Evolutionary conservation across 305 asterid genomes (phyloP).

Genomic region (Coffea humblotiana): DNA sequence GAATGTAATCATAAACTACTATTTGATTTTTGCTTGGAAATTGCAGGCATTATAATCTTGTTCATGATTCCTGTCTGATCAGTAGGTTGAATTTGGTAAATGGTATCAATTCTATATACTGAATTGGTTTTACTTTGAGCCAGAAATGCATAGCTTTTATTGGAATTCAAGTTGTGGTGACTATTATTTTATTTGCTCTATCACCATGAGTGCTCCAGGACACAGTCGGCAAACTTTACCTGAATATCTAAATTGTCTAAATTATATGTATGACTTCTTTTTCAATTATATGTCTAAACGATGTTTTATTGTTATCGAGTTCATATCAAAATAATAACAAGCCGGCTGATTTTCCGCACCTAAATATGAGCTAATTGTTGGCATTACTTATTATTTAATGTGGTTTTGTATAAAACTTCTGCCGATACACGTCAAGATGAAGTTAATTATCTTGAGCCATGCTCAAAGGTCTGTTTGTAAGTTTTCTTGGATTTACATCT

Average conservation of each 20-base stretch:
- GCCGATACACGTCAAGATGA: conserved; percentile 73
- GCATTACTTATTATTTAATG: conserved; percentile 4
- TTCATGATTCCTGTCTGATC: not conserved
- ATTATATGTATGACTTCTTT: not conserved
- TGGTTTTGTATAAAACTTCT: conserved; percentile 23
- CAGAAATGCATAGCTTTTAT: not conserved
- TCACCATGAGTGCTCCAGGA: not conserved
- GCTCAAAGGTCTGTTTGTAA: conserved; percentile 67
- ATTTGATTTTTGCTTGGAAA: not conserved
- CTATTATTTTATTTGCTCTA: not conserved
- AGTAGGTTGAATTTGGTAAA: not conserved
- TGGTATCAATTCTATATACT: not conserved
- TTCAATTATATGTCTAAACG: not conserved
- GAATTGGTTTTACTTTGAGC: not conserved
- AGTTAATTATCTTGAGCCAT: conserved; percentile 72
- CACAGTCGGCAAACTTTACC: not conserved
- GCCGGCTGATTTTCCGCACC: not conserved
- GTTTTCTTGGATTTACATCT: not conserved
- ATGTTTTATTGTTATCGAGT: not conserved
- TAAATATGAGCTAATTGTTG: conserved; percentile 2
- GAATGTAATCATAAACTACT: not conserved
- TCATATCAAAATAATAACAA: not conserved
- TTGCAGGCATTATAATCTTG: not conserved
- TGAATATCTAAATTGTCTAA: not conserved
- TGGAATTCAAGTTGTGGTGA: not conserved